phyloP scores from a whole-genome alignment of 257 asterid species.

The Gentiana straminea region DNA sequence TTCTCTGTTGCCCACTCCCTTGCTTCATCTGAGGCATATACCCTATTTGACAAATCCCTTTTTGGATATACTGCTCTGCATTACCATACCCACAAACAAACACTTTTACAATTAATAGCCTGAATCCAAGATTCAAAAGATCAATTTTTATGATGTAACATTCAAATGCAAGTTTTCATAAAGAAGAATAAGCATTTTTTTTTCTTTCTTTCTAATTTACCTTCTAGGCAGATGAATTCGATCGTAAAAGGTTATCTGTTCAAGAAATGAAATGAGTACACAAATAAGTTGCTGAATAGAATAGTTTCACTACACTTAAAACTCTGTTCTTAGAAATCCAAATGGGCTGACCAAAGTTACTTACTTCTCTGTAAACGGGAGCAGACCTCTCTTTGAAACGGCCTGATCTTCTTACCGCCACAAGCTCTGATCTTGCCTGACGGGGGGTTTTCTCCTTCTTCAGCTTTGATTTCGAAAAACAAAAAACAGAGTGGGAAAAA shows the following conservation, averaged over 20 bases:
- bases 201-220: constrained; percentile 16
- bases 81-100: neutral
- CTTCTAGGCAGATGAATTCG: constrained; percentile 66
- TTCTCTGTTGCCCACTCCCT: constrained; percentile 43
- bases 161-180: too few relatives aligned
- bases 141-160: too few relatives aligned
- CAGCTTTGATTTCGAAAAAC: constrained; percentile 31
- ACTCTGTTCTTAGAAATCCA: neutral
- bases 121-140: neutral
- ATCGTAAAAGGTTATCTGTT: constrained; percentile 51
- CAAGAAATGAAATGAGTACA: constrained; percentile 2
- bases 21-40: constrained; percentile 68
- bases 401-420: constrained; percentile 67
- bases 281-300: neutral
- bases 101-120: neutral
- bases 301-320: too few relatives aligned
- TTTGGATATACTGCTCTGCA: constrained; percentile 35
- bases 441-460: constrained; percentile 53
- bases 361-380: constrained; percentile 63
- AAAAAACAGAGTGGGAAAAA: constrained; percentile 1
- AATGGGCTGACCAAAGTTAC: neutral
- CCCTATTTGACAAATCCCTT: constrained; percentile 39
- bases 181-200: too few relatives aligned
- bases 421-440: constrained; percentile 50
- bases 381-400: constrained; percentile 50